phyloP scores from a whole-genome alignment of 176 grass and related monocot species.

The Zoysia pacifica region DNA sequence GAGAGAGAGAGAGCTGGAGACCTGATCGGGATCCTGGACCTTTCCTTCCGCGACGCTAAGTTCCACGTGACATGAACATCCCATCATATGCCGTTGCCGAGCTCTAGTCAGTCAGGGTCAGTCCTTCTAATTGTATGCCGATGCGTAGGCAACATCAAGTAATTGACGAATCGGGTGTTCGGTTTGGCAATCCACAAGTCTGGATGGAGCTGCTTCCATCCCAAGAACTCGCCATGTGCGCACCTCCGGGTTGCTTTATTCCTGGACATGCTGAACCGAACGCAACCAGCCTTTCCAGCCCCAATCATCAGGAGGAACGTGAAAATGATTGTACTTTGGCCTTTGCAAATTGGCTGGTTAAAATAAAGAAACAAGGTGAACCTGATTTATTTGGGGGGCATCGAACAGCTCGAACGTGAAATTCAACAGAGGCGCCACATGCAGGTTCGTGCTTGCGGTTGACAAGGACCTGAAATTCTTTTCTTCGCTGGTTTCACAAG shows the following conservation, averaged over 20 bases:
- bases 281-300: conserved; percentile 18
- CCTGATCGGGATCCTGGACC: conserved; percentile 13
- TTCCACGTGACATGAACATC: background rate
- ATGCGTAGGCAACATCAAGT: background rate
- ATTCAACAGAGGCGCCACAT: conserved; percentile 11
- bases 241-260: conserved; percentile 40
- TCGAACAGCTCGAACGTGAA: conserved; percentile 23
- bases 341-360: conserved; percentile 37
- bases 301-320: conserved; percentile 28
- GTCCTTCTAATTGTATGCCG: background rate
- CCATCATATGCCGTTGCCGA: background rate
- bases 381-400: background rate
- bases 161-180: background rate
- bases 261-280: conserved; percentile 25
- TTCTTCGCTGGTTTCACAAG: background rate
- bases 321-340: background rate
- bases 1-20: background rate
- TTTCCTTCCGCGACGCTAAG: background rate
- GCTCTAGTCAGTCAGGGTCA: background rate
- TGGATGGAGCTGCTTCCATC: background rate
- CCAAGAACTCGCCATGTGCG: conserved; percentile 45
- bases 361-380: conserved; percentile 23
- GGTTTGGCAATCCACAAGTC: background rate
- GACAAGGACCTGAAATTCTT: background rate
- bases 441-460: conserved; percentile 20